A percentile compares a stretch with the other conserved stretches of the same genome.
phyloP scores from a whole-genome alignment of 495 filamentous ascomycete species.

The Bathelium albidoporum region DNA sequence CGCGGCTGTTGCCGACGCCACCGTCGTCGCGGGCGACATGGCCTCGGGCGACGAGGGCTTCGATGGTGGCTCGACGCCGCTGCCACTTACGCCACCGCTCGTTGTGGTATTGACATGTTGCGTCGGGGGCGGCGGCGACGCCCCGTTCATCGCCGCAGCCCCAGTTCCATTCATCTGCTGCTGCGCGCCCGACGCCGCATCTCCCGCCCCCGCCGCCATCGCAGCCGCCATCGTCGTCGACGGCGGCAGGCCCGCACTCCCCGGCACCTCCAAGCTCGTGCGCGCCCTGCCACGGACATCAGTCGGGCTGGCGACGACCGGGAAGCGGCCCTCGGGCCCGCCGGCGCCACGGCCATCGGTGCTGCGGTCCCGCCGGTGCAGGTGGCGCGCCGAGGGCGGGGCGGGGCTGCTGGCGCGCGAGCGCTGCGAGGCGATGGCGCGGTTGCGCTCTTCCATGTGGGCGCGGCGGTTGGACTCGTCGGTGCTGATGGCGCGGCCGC shows the following conservation, averaged over 20 bases:
- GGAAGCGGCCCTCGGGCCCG: constrained; percentile 72
- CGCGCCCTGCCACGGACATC: constrained; percentile 39
- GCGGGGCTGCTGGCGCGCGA: constrained; percentile 66
- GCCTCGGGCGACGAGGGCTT: constrained; percentile 27
- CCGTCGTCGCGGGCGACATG: constrained; percentile 28
- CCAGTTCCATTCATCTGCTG: neutral
- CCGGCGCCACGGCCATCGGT: constrained; percentile 33
- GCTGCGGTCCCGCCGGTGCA: constrained; percentile 62
- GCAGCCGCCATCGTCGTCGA: constrained; percentile 16
- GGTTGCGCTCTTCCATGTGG: constrained; percentile 82
- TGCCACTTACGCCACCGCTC: too few relatives aligned
- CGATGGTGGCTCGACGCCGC: constrained; percentile 7
- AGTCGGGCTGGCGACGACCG: constrained; percentile 53
- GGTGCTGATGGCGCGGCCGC: constrained; percentile 69
- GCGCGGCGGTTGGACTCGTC: constrained; percentile 93
- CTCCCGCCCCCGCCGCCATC: constrained; percentile 9
- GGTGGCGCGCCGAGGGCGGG: constrained; percentile 24
- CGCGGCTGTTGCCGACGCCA: constrained; percentile 6
- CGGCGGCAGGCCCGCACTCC: constrained; percentile 14
- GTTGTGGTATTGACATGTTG: too few relatives aligned
- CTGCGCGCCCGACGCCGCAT: neutral
- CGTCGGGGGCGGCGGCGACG: too few relatives aligned
- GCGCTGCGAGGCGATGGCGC: constrained; percentile 58
- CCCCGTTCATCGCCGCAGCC: neutral
- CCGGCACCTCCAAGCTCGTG: constrained; percentile 50